A percentile compares a stretch with the other conserved stretches of the same genome.
Conservation (phyloP, 176 grass and related monocot species). For the Ampelocalamus luodianensis region DNA sequence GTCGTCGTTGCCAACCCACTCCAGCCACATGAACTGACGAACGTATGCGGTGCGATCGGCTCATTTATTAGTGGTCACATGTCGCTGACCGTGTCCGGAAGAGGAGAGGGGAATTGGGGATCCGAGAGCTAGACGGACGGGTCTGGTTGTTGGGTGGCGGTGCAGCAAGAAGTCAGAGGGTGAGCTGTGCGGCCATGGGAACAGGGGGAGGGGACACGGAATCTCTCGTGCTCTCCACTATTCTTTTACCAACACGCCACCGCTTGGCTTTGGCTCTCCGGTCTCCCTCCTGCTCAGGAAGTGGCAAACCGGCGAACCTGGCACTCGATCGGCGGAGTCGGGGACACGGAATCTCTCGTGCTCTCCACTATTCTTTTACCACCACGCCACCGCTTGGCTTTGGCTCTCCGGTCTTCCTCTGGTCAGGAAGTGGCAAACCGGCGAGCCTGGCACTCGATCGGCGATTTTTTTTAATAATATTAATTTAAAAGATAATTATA, state of each 20-base stretch:
- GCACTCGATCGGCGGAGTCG: background rate
- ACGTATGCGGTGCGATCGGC: too few relatives aligned
- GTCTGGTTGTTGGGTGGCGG: slow-evolving; percentile 53
- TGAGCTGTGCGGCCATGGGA: slow-evolving; percentile 47
- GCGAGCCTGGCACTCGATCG: slow-evolving; percentile 27
- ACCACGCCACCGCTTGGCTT: background rate
- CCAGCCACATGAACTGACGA: slow-evolving; percentile 13
- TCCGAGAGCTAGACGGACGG: background rate
- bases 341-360: slow-evolving; percentile 57
- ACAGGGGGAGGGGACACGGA: slow-evolving; percentile 35
- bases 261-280: background rate
- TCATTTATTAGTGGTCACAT: slow-evolving; percentile 28
- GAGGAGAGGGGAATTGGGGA: background rate
- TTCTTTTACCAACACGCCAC: background rate
- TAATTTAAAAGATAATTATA: too few relatives aligned
- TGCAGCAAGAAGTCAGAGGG: slow-evolving; percentile 31
- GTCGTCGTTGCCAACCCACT: background rate
- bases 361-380: slow-evolving; percentile 28
- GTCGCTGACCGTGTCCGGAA: slow-evolving; percentile 33
- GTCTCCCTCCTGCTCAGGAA: background rate
- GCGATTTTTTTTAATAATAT: too few relatives aligned
- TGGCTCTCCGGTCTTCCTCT: background rate
- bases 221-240: slow-evolving; percentile 50
- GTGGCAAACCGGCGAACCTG: slow-evolving; percentile 45
- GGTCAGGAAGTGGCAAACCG: slow-evolving; percentile 24